phyloP scores from a whole-genome alignment of 164 flowering plant genomes.

The Vitis rotundifolia region DNA sequence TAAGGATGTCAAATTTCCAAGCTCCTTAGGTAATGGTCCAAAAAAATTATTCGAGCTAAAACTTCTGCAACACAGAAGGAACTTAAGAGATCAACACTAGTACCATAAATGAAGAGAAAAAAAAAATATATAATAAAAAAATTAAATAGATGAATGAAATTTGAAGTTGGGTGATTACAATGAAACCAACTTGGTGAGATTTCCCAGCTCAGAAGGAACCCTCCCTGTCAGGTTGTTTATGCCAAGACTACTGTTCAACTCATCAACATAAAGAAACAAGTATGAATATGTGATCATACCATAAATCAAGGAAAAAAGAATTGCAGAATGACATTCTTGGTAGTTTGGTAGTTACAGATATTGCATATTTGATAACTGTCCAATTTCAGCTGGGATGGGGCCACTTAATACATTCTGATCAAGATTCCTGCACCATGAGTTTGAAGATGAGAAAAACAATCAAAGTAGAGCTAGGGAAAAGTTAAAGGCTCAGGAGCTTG shows the following conservation, averaged over 20 bases:
- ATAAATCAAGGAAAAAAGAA: neutral
- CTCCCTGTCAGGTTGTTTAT: constrained; percentile 51
- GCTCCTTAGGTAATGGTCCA: constrained; percentile 41
- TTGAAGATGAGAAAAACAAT: neutral
- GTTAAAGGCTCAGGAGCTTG: neutral
- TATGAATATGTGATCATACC: neutral
- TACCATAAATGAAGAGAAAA: neutral
- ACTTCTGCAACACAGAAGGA: constrained; percentile 33
- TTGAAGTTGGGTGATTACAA: constrained; percentile 30
- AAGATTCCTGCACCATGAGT: constrained; percentile 38
- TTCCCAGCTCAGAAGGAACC: constrained; percentile 50
- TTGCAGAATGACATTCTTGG: neutral
- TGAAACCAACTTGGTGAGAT: constrained; percentile 40
- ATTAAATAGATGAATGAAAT: neutral
- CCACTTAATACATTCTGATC: constrained; percentile 52
- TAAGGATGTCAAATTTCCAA: constrained; percentile 42
- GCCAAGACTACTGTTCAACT: constrained; percentile 43
- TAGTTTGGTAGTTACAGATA: constrained; percentile 32
- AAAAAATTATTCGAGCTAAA: constrained; percentile 46
- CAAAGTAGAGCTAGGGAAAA: neutral
- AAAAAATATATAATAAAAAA: neutral
- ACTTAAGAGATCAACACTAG: neutral
- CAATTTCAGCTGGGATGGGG: constrained; percentile 38
- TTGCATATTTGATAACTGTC: constrained; percentile 42
- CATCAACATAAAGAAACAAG: neutral